These are phyloP conservation scores for Pelargonium australe DNA, from an alignment of 441 rosid genomes.

Conservation along the genomic window DNA sequence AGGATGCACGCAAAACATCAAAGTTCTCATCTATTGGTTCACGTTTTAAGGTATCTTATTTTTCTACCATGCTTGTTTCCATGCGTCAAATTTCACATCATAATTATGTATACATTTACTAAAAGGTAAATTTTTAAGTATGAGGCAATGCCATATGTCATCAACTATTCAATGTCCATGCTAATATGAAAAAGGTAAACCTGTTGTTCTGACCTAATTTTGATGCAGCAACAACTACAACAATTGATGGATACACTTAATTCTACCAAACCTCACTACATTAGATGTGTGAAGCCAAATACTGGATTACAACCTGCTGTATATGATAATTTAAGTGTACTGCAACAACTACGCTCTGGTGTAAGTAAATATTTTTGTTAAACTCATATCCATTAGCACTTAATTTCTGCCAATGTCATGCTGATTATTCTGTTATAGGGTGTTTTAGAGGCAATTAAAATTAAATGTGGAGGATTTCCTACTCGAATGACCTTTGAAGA, in stretches of 20 bases:
- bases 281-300: conserved; percentile 97
- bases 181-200: conserved; percentile 17
- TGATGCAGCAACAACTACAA: conserved; percentile 78
- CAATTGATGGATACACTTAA: conserved; percentile 82
- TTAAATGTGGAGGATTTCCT: conserved; percentile 92
- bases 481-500: conserved; percentile 90
- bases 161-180: neutral
- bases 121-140: neutral
- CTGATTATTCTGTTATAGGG: conserved; percentile 43
- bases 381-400: neutral
- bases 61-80: conserved; percentile 15
- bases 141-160: conserved; percentile 18
- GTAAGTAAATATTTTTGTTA: conserved; percentile 44
- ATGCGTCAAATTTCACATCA: conserved; percentile 12
- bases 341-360: conserved; percentile 96
- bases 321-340: conserved; percentile 88
- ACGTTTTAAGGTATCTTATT: conserved; percentile 71
- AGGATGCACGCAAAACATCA: conserved; percentile 81
- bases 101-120: neutral
- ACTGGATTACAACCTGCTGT: conserved; percentile 81
- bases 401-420: conserved; percentile 3
- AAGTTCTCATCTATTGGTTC: conserved; percentile 96
- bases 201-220: conserved; percentile 25
- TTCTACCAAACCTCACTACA: conserved; percentile 93
- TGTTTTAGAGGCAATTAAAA: conserved; percentile 96